Base-by-base conservation (phyloP, 2,329 filamentous ascomycete species). In the Clathrospora elynae region DNA sequence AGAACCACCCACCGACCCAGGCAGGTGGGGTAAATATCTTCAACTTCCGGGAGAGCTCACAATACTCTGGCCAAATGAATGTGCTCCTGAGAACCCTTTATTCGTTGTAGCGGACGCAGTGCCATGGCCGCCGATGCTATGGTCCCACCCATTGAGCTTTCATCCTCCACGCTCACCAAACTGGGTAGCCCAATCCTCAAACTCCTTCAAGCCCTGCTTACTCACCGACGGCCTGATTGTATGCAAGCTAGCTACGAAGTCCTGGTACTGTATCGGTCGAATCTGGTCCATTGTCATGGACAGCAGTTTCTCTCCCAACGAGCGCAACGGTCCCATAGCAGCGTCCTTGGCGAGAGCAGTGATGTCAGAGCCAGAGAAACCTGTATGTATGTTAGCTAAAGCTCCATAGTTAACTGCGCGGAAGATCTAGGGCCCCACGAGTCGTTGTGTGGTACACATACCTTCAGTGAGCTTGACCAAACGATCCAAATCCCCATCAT, bases 311-410 rank as follows among this genome's bases (percentile, higher is more conserved):
- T 97, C 93, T 17, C 93, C 93, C 2, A 97, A 76, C 38, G 90
- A 92, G 20, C 93, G 83, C 9, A 99, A 75, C 0, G 93, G 93
- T 0, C 93, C 92, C 93, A 99, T 99, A 2, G 93, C 93, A 6
- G 93, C 93, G 66, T 99, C 93, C 72, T 99, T 99, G 6, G 93
- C 93, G 6, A 99, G 77, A 1, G 93, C 91, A 14, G 93, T 97
- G 54, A 99, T 96, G 63, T 99, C 93, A 2, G 90, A 96, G 30
- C 93, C 93, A 6, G 90, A 96, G 73, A 96, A 99, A n/a, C 90
- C 91, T 96, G 10, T 4, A n/a, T 8, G 2, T 3, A 13, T 14
- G 20, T 48, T 16, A 52, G 31, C 28, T 10, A 39, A n/a, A 17
- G n/a, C n/a, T 22, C 4, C 13, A 17, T 11, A 8, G 10, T 23